Conservation (phyloP, 176 grass and related monocot species). For the Panicum miliaceum region DNA sequence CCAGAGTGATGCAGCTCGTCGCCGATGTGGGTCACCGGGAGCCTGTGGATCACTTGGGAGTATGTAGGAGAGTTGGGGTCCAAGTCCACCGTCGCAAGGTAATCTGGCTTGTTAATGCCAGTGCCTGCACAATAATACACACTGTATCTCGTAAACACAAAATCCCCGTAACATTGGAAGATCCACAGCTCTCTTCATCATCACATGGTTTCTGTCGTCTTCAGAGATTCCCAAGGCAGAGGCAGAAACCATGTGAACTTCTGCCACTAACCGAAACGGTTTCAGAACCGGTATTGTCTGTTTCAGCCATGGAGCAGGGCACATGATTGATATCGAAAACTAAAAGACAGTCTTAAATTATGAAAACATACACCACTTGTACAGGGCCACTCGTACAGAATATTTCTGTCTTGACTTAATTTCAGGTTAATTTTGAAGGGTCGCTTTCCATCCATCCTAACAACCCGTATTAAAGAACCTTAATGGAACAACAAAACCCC, state of each 20-base stretch:
- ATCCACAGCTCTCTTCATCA: background rate
- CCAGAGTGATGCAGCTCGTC: constrained; percentile 94
- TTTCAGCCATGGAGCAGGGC: background rate
- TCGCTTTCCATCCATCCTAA: constrained; percentile 1
- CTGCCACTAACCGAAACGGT: background rate
- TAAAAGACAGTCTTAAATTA: background rate
- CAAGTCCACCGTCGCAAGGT: constrained; percentile 78
- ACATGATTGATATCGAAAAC: background rate
- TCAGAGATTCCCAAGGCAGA: background rate
- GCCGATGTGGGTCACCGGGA: constrained; percentile 64
- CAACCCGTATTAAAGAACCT: constrained; percentile 3
- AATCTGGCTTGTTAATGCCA: constrained; percentile 90
- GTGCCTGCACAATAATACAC: constrained; percentile 60
- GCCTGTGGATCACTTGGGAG: constrained; percentile 92
- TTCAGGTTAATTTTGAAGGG: constrained; percentile 1
- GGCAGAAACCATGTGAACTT: constrained; percentile 40
- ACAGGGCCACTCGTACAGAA: background rate
- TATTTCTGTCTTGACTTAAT: background rate
- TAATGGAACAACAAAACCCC: background rate
- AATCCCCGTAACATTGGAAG: background rate
- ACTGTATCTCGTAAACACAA: background rate
- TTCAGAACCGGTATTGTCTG: background rate
- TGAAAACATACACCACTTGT: background rate
- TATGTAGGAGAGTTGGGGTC: constrained; percentile 74
- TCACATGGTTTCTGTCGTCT: constrained; percentile 20